Evolutionary conservation across 1,139 yeast species (phyloP).

Genomic region (Candida sp.): DNA sequence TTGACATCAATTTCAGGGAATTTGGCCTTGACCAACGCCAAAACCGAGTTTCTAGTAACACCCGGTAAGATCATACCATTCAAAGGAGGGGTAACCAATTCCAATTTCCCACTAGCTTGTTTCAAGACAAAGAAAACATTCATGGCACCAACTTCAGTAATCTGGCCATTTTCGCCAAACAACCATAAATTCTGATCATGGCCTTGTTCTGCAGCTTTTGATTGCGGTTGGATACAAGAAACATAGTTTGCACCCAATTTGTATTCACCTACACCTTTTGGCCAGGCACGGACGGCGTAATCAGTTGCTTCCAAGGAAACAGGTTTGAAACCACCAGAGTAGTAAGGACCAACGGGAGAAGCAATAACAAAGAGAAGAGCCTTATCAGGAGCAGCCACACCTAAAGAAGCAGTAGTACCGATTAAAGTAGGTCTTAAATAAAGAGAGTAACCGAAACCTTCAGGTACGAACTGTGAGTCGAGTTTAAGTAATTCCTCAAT

Average conservation of each 20-base stretch:
- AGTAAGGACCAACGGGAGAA: slow-evolving; percentile 95
- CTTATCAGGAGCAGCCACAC: slow-evolving; percentile 75
- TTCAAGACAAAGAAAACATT: slow-evolving; percentile 85
- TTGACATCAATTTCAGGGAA: slow-evolving; percentile 71
- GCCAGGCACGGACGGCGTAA: slow-evolving; percentile 98
- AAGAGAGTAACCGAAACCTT: slow-evolving; percentile 82
- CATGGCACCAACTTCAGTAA: slow-evolving; percentile 99
- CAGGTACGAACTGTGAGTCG: slow-evolving; percentile 78
- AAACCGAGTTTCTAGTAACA: slow-evolving; percentile 88
- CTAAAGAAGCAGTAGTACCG: slow-evolving; percentile 85
- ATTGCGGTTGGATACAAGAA: slow-evolving; percentile 87
- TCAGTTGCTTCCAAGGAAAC: slow-evolving; percentile 92
- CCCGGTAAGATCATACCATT: slow-evolving; percentile 98
- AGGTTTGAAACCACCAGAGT: slow-evolving; percentile 90
- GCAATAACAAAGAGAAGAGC: slow-evolving; percentile 85
- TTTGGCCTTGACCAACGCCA: slow-evolving; percentile 71
- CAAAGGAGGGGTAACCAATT: slow-evolving; percentile 91
- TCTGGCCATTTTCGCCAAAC: slow-evolving; percentile 82
- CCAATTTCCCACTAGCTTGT: slow-evolving; percentile 75
- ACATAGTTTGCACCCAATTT: slow-evolving; percentile 98
- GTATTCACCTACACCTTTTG: slow-evolving; percentile 96
- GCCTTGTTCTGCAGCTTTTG: slow-evolving; percentile 83
- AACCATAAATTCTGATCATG: slow-evolving; percentile 96
- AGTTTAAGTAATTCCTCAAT: slow-evolving; percentile 70
- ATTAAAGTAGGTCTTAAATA: slow-evolving; percentile 93